Base-by-base conservation (phyloP, 176 grass and related monocot species). In the Rhynchospora pubera region DNA sequence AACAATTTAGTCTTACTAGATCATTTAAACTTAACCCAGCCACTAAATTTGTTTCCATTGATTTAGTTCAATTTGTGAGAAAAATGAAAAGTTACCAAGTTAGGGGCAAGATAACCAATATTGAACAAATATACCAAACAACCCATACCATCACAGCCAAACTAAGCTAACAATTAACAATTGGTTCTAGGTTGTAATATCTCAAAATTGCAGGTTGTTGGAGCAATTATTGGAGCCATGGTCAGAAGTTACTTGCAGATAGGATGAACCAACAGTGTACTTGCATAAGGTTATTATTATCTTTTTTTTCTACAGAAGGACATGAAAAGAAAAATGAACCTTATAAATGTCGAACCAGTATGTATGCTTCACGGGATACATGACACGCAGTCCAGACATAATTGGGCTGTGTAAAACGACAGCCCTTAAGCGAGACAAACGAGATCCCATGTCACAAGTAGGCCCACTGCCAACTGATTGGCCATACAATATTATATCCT, bases 281-380 rank as follows among this genome's bases (percentile, higher is more conserved):
- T 77, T 77, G 50, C 14, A 28, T 50, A 77, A 18, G 30, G 32
- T 34, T 12, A 11, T 77, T 5, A 50, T 76, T 76, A 14, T 24
- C 32, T 16, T 18, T 55, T 7, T n/a, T 77, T 77, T 77, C 23
- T 77, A 56, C 24, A 77, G 13, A 78, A 50, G 69, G 34, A 86
- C 68, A 65, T n/a, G 1, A 32, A 93, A 83, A 65, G 58, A 45
- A 78, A 77, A 62, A 68, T 75, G 39, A 56, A 96, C 97, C 93
- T 99, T 99, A 65, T 99, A 99, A 88, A 99, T 99, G 84, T 99
- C 97, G 77, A 99, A 99, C 97, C 97, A 99, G 85, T 99, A 99
- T 82, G 97, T 93, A 84, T 91, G 89, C 55, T 99, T 99, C 76
- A 99, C 97, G 77, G 97, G 89, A 90, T 96, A 99, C 97, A 99